Base-by-base conservation (phyloP, 1,139 yeast species). In the Candida labiduridarum region DNA sequence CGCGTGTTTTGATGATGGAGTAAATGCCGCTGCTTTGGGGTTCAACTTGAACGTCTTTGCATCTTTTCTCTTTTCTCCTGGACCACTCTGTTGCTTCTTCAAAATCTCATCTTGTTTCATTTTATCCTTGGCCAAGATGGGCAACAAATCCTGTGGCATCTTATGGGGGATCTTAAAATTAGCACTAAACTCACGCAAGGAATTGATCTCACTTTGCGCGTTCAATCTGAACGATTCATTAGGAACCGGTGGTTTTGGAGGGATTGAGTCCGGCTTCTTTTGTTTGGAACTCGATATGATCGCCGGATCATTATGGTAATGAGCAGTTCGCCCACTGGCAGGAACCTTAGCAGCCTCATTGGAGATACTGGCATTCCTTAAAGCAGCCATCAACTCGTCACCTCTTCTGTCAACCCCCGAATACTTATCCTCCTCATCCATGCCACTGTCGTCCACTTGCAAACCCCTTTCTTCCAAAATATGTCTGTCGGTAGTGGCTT, bases 341-440 rank as follows among this genome's bases (percentile, higher is more conserved):
- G 25, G 84, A 53, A 82, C 79, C 14, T 92, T 87, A 27, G 79
- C 74, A 59, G 40, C 19, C 41, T 51, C 59, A 19, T 52, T 51
- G 30, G 41, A 7, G 38, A 68, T 59, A 33, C 62, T 65, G 30
- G 72, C 69, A 33, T 65, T 68, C 55, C 68, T 76, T 57, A 84
- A 74, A 4, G 87, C 84, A 2, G 87, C 87, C 76, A 84, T 78
- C 52, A 84, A 69, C 52, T 84, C 89, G 56, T 80, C 84, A 30
- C 87, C 87, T 57, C 87, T 74, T 58, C 74, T 65, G 52, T 77
- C 82, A 48, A 94, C 99, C 44, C 98, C 98, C 2, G 97, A 90
- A 64, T 92, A 94, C 69, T 89, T 89, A 67, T 91, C 97, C 66
- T 95, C 99, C 69, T 94, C 99, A 66, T 94, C 98, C 59, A 89